phyloP scores from a whole-genome alignment of 2,329 filamentous ascomycete species.

The Gaeumannomyces sp. region DNA sequence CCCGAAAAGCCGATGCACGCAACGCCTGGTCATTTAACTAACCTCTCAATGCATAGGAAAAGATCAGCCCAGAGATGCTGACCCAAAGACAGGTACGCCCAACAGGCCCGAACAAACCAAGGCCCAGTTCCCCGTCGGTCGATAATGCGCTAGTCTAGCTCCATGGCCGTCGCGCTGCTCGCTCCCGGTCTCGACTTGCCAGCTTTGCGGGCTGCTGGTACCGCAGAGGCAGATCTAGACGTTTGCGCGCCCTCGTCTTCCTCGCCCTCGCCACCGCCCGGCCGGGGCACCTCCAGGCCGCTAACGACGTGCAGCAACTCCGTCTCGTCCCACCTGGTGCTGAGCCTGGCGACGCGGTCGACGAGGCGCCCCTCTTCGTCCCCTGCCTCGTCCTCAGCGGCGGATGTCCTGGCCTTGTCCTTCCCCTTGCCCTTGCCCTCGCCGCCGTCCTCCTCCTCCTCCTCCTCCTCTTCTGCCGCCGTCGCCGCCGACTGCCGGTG shows the following conservation, averaged over 20 bases:
- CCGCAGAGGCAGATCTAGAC: background rate
- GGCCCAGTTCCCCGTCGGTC: background rate
- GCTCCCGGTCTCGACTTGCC: conserved; percentile 14
- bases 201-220: background rate
- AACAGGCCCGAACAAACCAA: background rate
- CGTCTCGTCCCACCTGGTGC: conserved; percentile 36
- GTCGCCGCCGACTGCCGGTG: background rate
- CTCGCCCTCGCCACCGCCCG: background rate
- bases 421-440: conserved; percentile 21
- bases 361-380: conserved; percentile 24
- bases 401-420: conserved; percentile 17
- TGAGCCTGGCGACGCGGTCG: conserved; percentile 32
- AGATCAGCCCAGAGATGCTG: background rate
- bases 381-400: conserved; percentile 8
- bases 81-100: background rate
- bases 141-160: conserved; percentile 5
- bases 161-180: conserved; percentile 20
- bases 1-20: background rate
- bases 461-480: conserved; percentile 16
- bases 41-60: no score
- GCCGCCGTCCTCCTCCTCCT: conserved; percentile 17
- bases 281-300: conserved; percentile 25
- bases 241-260: background rate
- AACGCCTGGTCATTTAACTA: background rate
- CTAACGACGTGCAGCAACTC: conserved; percentile 41